Conservation (phyloP, 331 rosid species). For the Quercus phellos region DNA sequence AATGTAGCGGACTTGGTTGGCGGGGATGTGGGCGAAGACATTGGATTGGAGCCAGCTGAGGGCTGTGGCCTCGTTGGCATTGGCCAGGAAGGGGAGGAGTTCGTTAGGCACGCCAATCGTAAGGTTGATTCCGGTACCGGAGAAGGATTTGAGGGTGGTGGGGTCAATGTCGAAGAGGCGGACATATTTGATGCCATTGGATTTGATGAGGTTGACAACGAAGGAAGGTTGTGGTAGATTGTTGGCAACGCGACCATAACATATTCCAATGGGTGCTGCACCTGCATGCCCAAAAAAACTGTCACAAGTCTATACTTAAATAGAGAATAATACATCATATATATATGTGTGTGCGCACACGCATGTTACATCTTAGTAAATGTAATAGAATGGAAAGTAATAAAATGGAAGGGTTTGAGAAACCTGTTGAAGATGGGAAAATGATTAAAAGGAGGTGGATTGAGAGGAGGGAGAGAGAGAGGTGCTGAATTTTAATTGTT, state of each 20-base stretch:
- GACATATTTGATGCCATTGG: slow-evolving; percentile 14
- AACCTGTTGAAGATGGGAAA: slow-evolving; percentile 1
- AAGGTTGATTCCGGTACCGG: slow-evolving; percentile 15
- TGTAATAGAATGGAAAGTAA: neutral
- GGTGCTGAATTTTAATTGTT: neutral
- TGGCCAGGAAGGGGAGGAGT: slow-evolving; percentile 29
- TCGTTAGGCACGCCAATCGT: slow-evolving; percentile 27
- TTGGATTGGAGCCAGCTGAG: slow-evolving; percentile 24
- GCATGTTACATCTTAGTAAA: too few relatives aligned
- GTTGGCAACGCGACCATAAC: slow-evolving; percentile 24
- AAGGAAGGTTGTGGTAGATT: slow-evolving; percentile 12
- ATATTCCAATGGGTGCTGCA: slow-evolving; percentile 14
- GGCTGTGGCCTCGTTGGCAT: neutral
- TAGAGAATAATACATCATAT: accelerated
- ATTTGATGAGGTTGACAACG: slow-evolving; percentile 3
- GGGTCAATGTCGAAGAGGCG: slow-evolving; percentile 24
- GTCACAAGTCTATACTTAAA: neutral
- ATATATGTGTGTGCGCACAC: accelerated
- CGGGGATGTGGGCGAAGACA: slow-evolving; percentile 1
- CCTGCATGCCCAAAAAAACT: neutral
- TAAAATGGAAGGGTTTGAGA: neutral
- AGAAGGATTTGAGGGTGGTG: slow-evolving; percentile 17
- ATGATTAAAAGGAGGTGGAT: neutral
- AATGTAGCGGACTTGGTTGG: slow-evolving; percentile 22
- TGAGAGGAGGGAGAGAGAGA: neutral